A percentile compares a stretch with the other conserved stretches of the same genome.
Conservation (phyloP, 768 basidiomycete genomes). For the Russula emetica region DNA sequence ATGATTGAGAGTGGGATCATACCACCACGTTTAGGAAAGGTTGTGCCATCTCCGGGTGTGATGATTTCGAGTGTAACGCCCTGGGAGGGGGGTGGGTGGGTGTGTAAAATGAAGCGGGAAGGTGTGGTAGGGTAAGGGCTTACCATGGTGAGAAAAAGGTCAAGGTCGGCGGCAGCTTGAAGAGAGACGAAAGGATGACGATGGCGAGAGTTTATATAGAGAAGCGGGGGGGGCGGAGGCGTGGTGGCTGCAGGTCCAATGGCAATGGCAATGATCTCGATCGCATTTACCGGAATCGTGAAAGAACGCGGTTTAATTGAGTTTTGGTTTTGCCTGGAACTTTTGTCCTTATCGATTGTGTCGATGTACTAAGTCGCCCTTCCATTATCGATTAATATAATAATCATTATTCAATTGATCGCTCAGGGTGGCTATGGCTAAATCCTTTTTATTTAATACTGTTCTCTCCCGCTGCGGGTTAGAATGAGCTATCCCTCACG, state of each 20-base stretch:
- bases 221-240: slow-evolving; percentile 20
- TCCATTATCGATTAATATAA: neutral
- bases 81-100: slow-evolving; percentile 35
- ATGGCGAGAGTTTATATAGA: slow-evolving; percentile 26
- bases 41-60: slow-evolving; percentile 55
- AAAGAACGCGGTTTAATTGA: slow-evolving; percentile 15
- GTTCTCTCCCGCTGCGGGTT: neutral
- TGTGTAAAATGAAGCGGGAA: slow-evolving; percentile 6
- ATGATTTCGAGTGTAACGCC: slow-evolving; percentile 65
- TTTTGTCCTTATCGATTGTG: slow-evolving; percentile 19
- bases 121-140: slow-evolving; percentile 6
- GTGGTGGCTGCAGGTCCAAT: slow-evolving; percentile 17
- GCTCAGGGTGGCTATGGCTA: too few species aligned
- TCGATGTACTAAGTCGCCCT: slow-evolving; percentile 13
- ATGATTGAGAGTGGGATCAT: slow-evolving; percentile 30
- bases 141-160: slow-evolving; percentile 19
- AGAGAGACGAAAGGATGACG: slow-evolving; percentile 6
- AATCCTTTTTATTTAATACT: neutral
- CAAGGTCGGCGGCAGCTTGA: slow-evolving; percentile 7
- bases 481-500: neutral
- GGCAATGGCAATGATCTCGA: slow-evolving; percentile 11
- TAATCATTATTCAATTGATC: too few species aligned
- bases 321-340: slow-evolving; percentile 20
- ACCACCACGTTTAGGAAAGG: slow-evolving; percentile 71
- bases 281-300: slow-evolving; percentile 10